phyloP scores from a whole-genome alignment of 2,329 filamentous ascomycete genomes.

The Colletotrichum echinochloae region DNA sequence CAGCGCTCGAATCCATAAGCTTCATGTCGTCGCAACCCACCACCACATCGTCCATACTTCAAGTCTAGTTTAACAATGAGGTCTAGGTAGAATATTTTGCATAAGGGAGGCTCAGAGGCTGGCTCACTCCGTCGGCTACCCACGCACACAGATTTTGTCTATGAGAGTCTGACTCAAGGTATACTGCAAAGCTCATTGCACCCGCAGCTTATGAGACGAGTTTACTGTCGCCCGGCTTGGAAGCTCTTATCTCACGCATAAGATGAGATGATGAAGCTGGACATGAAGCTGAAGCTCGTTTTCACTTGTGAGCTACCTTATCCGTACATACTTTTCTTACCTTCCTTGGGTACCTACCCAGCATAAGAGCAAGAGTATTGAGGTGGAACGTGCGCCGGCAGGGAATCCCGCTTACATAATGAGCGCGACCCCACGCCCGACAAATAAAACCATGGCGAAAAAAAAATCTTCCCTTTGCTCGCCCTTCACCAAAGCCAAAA shows the following conservation, averaged over 20 bases:
- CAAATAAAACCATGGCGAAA: constrained; percentile 15
- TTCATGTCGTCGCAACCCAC: background rate
- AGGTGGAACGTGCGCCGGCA: background rate
- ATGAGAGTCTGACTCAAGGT: background rate
- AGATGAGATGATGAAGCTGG: background rate
- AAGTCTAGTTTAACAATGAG: background rate
- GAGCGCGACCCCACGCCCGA: constrained; percentile 8
- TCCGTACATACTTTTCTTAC: too few species aligned
- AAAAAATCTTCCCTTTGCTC: constrained; percentile 1
- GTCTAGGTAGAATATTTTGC: too few species aligned
- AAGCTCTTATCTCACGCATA: too few species aligned
- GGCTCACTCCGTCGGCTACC: background rate
- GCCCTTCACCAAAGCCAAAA: constrained; percentile 1
- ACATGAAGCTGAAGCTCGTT: background rate
- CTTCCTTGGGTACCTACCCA: too few species aligned
- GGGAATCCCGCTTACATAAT: constrained; percentile 1
- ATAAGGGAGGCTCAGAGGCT: background rate
- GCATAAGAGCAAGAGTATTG: background rate
- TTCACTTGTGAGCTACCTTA: too few species aligned
- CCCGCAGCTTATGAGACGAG: too few species aligned
- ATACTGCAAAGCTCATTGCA: background rate
- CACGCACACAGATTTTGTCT: background rate
- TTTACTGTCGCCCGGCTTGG: background rate
- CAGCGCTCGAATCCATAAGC: background rate
- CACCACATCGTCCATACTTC: background rate